Base-by-base conservation (phyloP, 345 rosid species). In the Cardiospermum halicacabum region DNA sequence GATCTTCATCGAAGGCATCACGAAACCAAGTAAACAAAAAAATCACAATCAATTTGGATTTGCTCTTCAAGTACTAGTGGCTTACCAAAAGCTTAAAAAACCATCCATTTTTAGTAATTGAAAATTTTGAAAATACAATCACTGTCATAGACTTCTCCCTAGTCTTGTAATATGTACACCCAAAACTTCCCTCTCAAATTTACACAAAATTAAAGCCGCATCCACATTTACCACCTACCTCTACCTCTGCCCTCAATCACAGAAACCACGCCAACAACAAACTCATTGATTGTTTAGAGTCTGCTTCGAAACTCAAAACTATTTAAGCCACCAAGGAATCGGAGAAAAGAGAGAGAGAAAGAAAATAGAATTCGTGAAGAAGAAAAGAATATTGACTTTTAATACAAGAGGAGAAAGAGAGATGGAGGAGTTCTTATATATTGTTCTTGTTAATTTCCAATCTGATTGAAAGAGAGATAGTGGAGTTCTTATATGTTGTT, bases 1-100 rank as follows among this genome's bases (percentile, higher is more conserved):
- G 81, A 88, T 78, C 87, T 88, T 88, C 84, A 86, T 86, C 68
- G 77, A 81, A 71, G 72, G 62, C 74, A 66, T 43, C 26, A 26
- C 45, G 13, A 19, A 57, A 32, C 42, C 31, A n/a, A 36, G 42
- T 36, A 25, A 19, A 7, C 39, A 34, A 34, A 34, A 34, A 34
- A 34, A 34, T 5, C 39, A 34, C 39, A 19, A 37, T 11, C 11
- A 8, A n/a, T 13, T 24, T 57, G 53, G 11, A 60, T 26, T 28
- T 31, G 45, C 32, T 69, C 34, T 11, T 19, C 19, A 45, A 64
- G 59, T 30, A 36, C 37, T 37, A 36, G 26, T 25, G 16, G 40
- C 32, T 53, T 34, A 34, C 66, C 16, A 57, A n/a, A n/a, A 8
- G 13, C 21, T 25, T n/a, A 24, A 47, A 21, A 47, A 47, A 47